A percentile compares a stretch with the other conserved stretches of the same genome.
These are phyloP conservation scores for Kodamaea hsintzibuensis DNA, from an alignment of 805 yeast genomes.

Conservation along the genomic window DNA sequence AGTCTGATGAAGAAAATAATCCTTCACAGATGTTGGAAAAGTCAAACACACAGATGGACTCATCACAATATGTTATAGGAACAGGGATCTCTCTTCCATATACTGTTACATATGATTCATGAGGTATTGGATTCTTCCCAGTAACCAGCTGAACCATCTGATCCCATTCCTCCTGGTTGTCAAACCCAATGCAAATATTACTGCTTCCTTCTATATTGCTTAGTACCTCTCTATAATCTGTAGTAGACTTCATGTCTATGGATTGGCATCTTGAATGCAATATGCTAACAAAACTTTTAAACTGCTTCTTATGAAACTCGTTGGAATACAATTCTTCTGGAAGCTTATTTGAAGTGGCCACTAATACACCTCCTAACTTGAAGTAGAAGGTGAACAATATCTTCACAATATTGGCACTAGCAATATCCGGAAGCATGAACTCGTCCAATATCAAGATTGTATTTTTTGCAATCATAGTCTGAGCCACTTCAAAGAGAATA, in stretches of 20 bases:
- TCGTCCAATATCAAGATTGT: slow-evolving; percentile 69
- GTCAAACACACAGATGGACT: slow-evolving; percentile 48
- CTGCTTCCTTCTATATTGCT: neutral
- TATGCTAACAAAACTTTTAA: slow-evolving; percentile 56
- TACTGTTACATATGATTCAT: slow-evolving; percentile 40
- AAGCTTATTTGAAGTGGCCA: slow-evolving; percentile 70
- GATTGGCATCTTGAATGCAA: slow-evolving; percentile 60
- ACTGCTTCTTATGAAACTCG: slow-evolving; percentile 59
- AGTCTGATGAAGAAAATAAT: slow-evolving; percentile 65
- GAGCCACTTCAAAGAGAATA: slow-evolving; percentile 65
- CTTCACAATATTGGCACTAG: slow-evolving; percentile 68
- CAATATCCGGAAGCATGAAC: slow-evolving; percentile 75
- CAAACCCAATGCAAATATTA: slow-evolving; percentile 12
- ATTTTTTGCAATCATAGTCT: slow-evolving; percentile 56
- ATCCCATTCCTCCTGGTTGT: slow-evolving; percentile 38
- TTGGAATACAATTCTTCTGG: slow-evolving; percentile 73
- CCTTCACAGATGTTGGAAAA: slow-evolving; percentile 58
- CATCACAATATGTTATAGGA: slow-evolving; percentile 38
- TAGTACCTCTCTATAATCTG: slow-evolving; percentile 45
- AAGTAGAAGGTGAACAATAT: slow-evolving; percentile 67
- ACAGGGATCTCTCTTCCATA: slow-evolving; percentile 56
- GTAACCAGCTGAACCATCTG: slow-evolving; percentile 27
- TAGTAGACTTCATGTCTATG: slow-evolving; percentile 58
- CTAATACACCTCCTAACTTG: slow-evolving; percentile 71
- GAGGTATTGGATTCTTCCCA: slow-evolving; percentile 13